Base-by-base conservation (phyloP, 1,284 basidiomycete genomes). In the Ceratobasidium sp. region DNA sequence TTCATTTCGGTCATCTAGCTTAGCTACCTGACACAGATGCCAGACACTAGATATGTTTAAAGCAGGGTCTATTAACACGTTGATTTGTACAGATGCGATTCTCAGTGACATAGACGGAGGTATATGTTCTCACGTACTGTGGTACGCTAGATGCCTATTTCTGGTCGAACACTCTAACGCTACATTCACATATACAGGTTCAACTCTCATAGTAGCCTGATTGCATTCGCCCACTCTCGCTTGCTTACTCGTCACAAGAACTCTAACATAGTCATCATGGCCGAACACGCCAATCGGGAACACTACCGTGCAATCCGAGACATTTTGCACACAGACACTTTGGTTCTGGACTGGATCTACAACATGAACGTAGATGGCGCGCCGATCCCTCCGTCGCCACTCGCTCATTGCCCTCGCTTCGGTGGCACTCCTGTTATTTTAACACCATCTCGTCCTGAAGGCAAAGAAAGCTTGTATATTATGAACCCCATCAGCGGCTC, bases 211-310 rank as follows among this genome's bases (percentile, higher is more conserved):
- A 90, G 91, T 79, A 90, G 91, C 79, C 89, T 90, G 69, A 82
- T 92, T 18, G 90, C 90, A 0, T 89, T 90, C 82, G 89, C 89
- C 15, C 89, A 88, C 80, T 84, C 88, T 61, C 88, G 87, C 53
- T 87, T 88, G 61, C 86, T 87, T 28, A 85, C 88, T 67, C 82
- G 86, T 55, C 87, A 87, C 20, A 84, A 84, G 49, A 85, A 87
- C 77, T 88, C 89, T 77, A 88, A 90, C 81, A 81, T 93, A 55
- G 84, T 94, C 15, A 88, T 93, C 81, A 89, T 95, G 89, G 86
- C 89, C 39, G 90, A 93, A 81, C 86, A 87, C 79, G 88, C 86
- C 3, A 91, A 90, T 79, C 88, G 89, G 77, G 81, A 84, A 18
- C 91, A 93, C 80, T 88, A 89, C 33, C 88, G 87, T 39, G 87